These are phyloP conservation scores for Rhizomucor miehei DNA, from an alignment of 371 early-diverging fungal species.

Conservation along the genomic window DNA sequence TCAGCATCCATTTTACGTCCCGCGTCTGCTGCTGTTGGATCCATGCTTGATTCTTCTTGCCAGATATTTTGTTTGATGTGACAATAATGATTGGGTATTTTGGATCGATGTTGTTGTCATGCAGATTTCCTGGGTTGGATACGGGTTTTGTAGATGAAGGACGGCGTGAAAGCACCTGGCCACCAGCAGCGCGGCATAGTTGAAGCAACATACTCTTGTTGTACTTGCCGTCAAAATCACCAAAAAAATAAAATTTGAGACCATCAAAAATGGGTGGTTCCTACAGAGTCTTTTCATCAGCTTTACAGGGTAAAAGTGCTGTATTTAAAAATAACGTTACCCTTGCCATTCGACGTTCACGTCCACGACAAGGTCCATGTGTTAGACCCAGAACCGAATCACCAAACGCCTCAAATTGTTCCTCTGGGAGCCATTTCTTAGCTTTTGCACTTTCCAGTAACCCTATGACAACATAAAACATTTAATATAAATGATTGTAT, in stretches of 20 bases:
- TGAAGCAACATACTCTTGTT: constrained; percentile 22
- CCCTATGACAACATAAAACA: constrained; percentile 25
- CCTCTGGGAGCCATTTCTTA: constrained; percentile 30
- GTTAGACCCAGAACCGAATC: constrained; percentile 27
- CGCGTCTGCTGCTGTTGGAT: constrained; percentile 22
- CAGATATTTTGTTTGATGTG: not conserved
- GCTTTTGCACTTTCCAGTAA: constrained; percentile 22
- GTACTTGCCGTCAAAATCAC: constrained; percentile 25
- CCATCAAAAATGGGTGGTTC: constrained; percentile 18
- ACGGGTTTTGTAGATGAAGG: constrained; percentile 8
- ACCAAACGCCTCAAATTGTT: constrained; percentile 31
- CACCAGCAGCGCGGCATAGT: constrained; percentile 29
- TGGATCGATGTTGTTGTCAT: not conserved
- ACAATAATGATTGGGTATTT: constrained; percentile 14
- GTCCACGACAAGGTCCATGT: constrained; percentile 23
- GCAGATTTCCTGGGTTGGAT: not conserved
- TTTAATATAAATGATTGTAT: not conserved
- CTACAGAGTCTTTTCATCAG: not conserved
- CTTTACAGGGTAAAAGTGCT: not conserved
- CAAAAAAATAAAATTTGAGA: constrained; percentile 24
- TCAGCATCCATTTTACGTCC: constrained; percentile 23
- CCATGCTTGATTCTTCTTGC: constrained; percentile 4
- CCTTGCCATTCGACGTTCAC: constrained; percentile 8
- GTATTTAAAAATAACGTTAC: not conserved
- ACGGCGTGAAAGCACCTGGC: constrained; percentile 17